These are phyloP conservation scores for Pisolithus albus DNA, from an alignment of 768 basidiomycete species.

Conservation along the genomic window DNA sequence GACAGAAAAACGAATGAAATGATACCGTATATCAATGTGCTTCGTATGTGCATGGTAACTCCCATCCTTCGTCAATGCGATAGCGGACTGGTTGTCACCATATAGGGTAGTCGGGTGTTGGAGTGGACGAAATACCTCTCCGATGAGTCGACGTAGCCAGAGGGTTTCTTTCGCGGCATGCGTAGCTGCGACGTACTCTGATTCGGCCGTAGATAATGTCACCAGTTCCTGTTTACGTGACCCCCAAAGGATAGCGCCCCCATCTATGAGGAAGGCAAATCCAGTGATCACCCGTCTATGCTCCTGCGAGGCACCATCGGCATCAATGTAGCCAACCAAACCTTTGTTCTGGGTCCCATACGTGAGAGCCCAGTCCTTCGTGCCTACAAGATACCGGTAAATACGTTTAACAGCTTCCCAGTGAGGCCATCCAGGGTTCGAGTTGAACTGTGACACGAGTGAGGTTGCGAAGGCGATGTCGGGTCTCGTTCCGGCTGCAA, in stretches of 20 bases:
- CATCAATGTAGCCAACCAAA: neutral
- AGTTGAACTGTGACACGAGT: slow-evolving; percentile 7
- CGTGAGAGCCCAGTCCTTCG: neutral
- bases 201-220: neutral
- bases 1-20: neutral
- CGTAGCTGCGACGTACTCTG: neutral
- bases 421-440: neutral
- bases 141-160: slow-evolving; percentile 1
- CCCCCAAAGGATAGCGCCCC: slow-evolving; percentile 1
- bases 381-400: slow-evolving; percentile 10
- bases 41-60: neutral
- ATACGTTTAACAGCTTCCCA: slow-evolving; percentile 13
- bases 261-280: slow-evolving; percentile 1
- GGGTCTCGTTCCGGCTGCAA: slow-evolving; percentile 5
- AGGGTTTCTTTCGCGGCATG: neutral
- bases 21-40: neutral
- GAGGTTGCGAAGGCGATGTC: slow-evolving; percentile 13
- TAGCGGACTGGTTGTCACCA: neutral
- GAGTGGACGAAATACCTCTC: neutral
- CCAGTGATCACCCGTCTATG: neutral
- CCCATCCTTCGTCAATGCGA: neutral
- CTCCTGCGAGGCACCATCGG: slow-evolving; percentile 2
- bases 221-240: slow-evolving; percentile 6
- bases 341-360: neutral
- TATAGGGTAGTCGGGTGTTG: neutral